Evolutionary conservation across 2,329 filamentous ascomycete species (phyloP), one percentile per base, ranked within the genome.

Genomic region (Fusarium sp.): DNA sequence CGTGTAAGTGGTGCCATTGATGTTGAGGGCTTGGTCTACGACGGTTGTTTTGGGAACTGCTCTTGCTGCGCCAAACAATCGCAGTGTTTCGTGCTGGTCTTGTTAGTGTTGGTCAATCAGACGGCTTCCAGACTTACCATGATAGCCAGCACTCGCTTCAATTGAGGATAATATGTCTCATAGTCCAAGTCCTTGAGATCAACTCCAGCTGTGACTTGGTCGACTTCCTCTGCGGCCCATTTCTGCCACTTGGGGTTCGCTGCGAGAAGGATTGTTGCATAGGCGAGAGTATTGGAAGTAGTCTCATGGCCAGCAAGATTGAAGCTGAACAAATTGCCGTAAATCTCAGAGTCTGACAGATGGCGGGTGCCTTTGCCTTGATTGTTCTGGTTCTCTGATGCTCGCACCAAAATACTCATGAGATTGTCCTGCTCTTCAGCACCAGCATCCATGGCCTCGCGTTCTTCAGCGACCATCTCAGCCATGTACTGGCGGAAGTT

Each of bases 291-390:
- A 28, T 83, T 79, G 1, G 83, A 81, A 0, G 83, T 83, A 0
- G 83, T 85, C 58, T 86, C 84, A 57, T 85, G 83, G 1, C 84
- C 84, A 0, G 84, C 84, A 49, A 86, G 76, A 47, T 82, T 84
- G 62, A 84, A 79, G 2, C 82, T 74, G 51, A 83, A 84, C 46
- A 84, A 73, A 45, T 85, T 85, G 15, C 83, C 82, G 40, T 82
- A 81, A 7, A 86, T 80, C 59, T 86, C 83, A 1, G 65, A 61
- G 45, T 81, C 78, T 1, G 72, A 81, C 32, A 80, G 74, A 13
- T 66, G 50, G 2, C 61, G 50, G 13, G 62, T 51, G 3, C 75
- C 62, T 20, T 62, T 68, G 3, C 47, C 37, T 6, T 56, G 45
- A 1, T 51, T 35, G 3, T 26, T 49, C 43, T 62, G 24, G 14